A percentile compares a stretch with the other conserved stretches of the same genome.
Conservation (phyloP, 202 grass and related monocot species). For the Schoenoplectus triqueter region DNA sequence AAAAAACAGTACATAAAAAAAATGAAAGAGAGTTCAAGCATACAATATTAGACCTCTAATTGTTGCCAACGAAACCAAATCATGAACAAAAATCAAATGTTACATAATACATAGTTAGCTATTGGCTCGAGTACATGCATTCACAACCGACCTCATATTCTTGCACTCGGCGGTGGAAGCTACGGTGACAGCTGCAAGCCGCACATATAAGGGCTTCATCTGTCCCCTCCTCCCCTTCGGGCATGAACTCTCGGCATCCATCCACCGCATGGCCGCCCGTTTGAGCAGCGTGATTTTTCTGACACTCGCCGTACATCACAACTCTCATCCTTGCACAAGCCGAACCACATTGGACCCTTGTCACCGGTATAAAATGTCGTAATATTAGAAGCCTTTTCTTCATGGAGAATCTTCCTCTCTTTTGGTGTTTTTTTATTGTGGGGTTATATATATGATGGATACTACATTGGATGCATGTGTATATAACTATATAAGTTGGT, state of each 20-base stretch:
- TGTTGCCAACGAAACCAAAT: conserved; percentile 10
- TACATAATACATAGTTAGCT: neutral
- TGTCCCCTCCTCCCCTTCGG: conserved; percentile 62
- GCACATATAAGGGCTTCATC: conserved; percentile 54
- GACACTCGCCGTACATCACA: conserved; percentile 67
- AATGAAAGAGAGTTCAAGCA: conserved; percentile 33
- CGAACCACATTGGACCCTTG: conserved; percentile 45
- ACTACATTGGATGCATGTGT: conserved; percentile 45
- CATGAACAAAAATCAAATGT: conserved; percentile 28
- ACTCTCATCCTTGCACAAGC: conserved; percentile 48
- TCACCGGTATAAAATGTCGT: conserved; percentile 58
- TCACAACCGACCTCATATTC: conserved; percentile 67
- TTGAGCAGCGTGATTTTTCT: conserved; percentile 69
- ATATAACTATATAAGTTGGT: conserved; percentile 58
- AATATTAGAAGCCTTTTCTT: conserved; percentile 80
- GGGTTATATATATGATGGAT: conserved; percentile 15
- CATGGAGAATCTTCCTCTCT: conserved; percentile 2
- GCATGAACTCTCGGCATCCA: conserved; percentile 72
- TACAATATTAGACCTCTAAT: conserved; percentile 19
- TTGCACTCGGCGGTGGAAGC: conserved; percentile 73
- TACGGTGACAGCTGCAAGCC: conserved; percentile 66
- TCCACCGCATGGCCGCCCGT: conserved; percentile 66
- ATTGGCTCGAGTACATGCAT: conserved; percentile 36
- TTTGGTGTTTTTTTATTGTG: conserved; percentile 29
- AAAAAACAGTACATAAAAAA: conserved; percentile 32